Conservation (phyloP, 345 rosid genomes). For the Bruguiera gymnorhiza region DNA sequence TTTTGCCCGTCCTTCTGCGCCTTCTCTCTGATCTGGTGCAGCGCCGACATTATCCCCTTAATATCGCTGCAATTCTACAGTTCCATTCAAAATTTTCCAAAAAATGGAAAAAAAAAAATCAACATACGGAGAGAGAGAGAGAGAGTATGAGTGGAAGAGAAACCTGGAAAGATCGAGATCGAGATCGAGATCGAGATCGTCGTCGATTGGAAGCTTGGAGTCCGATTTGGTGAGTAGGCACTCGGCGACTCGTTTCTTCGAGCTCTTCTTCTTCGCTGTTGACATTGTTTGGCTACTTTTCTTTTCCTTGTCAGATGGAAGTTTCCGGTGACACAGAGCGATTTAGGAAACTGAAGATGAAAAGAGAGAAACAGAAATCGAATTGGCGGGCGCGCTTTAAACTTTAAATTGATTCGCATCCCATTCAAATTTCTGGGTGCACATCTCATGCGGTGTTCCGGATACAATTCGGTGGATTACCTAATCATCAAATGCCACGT, state of each 20-base stretch:
- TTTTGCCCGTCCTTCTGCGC: constrained; percentile 70
- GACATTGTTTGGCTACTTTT: too few species aligned
- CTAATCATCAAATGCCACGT: neutral
- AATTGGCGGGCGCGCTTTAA: neutral
- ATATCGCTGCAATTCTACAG: constrained; percentile 53
- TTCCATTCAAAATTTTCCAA: neutral
- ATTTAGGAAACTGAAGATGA: neutral
- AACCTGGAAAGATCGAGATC: constrained; percentile 67
- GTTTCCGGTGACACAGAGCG: too few species aligned
- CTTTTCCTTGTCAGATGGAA: too few species aligned
- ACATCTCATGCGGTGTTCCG: neutral
- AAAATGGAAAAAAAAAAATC: neutral
- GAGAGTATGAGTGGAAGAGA: neutral
- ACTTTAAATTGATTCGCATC: too few species aligned
- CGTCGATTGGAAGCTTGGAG: constrained; percentile 36
- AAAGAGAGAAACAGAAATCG: neutral
- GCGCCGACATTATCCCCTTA: constrained; percentile 75
- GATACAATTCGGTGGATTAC: neutral
- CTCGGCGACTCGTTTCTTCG: constrained; percentile 43
- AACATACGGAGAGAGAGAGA: too few species aligned
- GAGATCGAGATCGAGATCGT: constrained; percentile 51
- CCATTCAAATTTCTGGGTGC: neutral
- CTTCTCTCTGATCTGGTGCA: constrained; percentile 72
- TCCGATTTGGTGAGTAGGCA: constrained; percentile 34
- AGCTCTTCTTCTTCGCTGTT: constrained; percentile 22